phyloP scores from a whole-genome alignment of 805 yeast species.

The Wickerhamiella kurtzmanii region DNA sequence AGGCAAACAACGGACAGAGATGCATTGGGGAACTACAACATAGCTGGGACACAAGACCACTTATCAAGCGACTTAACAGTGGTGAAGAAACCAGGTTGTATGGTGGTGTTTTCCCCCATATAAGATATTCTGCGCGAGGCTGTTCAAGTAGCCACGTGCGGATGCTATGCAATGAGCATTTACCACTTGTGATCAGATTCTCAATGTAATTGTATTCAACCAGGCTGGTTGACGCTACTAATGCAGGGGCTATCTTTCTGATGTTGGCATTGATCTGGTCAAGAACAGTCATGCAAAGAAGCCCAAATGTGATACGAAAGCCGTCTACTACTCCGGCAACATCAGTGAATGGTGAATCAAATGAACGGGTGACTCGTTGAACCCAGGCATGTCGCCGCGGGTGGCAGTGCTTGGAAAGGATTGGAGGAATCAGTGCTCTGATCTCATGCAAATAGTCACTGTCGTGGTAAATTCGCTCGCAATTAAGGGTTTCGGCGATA shows the following conservation, averaged over 20 bases:
- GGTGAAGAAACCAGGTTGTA: not conserved
- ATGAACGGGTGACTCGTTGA: slow-evolving; percentile 56
- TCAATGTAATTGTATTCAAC: slow-evolving; percentile 38
- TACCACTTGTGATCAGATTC: not conserved
- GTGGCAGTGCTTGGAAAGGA: slow-evolving; percentile 83
- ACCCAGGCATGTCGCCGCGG: slow-evolving; percentile 93
- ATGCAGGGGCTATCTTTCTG: slow-evolving; percentile 65
- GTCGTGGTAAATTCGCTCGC: slow-evolving; percentile 52
- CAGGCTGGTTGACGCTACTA: slow-evolving; percentile 75
- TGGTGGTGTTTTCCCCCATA: not conserved
- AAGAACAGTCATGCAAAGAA: slow-evolving; percentile 85
- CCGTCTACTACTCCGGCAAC: slow-evolving; percentile 56
- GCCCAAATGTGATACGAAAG: slow-evolving; percentile 59
- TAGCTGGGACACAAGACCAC: not conserved
- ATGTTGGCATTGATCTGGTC: slow-evolving; percentile 94
- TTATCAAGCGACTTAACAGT: slow-evolving; percentile 5
- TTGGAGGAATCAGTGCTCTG: slow-evolving; percentile 34
- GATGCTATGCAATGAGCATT: not conserved
- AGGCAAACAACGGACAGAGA: not conserved
- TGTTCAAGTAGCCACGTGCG: slow-evolving; percentile 2
- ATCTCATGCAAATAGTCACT: slow-evolving; percentile 31
- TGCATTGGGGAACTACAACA: not conserved
- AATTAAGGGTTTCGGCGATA: slow-evolving; percentile 61
- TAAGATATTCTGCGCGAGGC: not conserved
- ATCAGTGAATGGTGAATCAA: slow-evolving; percentile 33